phyloP scores from a whole-genome alignment of 2,329 filamentous ascomycete species.

The Nemania bipapillata region DNA sequence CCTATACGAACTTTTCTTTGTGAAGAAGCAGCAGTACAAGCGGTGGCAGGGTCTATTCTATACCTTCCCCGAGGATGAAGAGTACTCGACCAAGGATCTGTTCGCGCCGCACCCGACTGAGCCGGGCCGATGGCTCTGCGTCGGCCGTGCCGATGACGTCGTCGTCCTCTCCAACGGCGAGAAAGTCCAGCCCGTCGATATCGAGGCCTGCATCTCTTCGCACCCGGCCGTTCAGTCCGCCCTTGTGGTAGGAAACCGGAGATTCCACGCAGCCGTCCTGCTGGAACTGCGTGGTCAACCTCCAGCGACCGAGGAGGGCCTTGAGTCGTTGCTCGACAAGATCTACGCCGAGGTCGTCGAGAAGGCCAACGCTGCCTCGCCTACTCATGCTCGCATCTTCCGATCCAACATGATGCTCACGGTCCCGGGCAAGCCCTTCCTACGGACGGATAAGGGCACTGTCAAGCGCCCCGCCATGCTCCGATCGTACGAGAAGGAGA shows the following conservation, averaged over 20 bases:
- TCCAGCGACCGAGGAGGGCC: conserved; percentile 29
- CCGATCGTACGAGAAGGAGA: conserved; percentile 43
- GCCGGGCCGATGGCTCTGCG: conserved; percentile 42
- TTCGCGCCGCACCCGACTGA: conserved; percentile 41
- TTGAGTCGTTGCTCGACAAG: conserved; percentile 39
- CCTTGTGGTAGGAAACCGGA: conserved; percentile 41
- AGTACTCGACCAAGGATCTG: conserved; percentile 43
- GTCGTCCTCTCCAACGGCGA: conserved; percentile 44
- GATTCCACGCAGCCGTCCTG: conserved; percentile 42
- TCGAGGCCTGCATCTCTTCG: conserved; percentile 39
- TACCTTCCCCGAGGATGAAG: conserved; percentile 42
- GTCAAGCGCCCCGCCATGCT: conserved; percentile 44
- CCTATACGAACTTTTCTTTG: conserved; percentile 42
- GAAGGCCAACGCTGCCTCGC: conserved; percentile 41
- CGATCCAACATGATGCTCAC: conserved; percentile 43
- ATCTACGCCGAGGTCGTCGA: conserved; percentile 43
- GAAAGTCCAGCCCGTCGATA: conserved; percentile 44
- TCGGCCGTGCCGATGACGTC: conserved; percentile 43
- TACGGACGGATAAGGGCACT: conserved; percentile 47
- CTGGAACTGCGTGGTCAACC: conserved; percentile 35
- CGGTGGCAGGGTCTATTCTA: conserved; percentile 44
- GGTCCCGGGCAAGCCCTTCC: conserved; percentile 45
- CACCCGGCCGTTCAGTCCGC: conserved; percentile 42
- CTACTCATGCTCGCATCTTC: conserved; percentile 42
- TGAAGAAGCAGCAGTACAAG: conserved; percentile 41